Percentiles rank a stretch among this genome's conserved stretches.
Evolutionary conservation across 2,329 filamentous ascomycete genomes (phyloP).

Genomic region (Scedosporium aurantiacum): DNA sequence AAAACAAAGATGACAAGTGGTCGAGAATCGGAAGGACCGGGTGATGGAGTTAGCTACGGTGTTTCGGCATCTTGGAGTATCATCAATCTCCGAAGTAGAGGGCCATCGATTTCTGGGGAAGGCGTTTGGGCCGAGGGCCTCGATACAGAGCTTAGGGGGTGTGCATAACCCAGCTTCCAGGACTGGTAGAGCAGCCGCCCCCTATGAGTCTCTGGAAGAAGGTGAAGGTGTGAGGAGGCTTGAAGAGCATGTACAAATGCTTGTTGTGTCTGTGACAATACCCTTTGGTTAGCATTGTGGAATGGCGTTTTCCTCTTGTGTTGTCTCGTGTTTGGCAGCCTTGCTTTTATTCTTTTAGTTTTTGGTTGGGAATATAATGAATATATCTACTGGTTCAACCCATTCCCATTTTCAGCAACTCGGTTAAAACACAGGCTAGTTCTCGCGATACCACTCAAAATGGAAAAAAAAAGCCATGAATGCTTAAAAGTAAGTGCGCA

Average conservation of each 20-base stretch:
- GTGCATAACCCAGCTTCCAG: no score
- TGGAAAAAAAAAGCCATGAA: background rate
- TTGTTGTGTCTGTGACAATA: background rate
- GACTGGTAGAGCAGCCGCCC: no score
- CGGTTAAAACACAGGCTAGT: background rate
- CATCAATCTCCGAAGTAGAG: no score
- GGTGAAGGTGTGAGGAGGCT: background rate
- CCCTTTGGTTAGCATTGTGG: background rate
- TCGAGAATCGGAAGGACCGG: background rate
- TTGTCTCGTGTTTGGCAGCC: background rate
- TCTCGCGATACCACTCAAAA: background rate
- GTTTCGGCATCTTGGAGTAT: no score
- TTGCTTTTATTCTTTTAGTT: background rate
- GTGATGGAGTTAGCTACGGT: no score
- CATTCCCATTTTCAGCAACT: background rate
- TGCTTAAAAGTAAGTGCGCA: background rate
- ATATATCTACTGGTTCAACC: background rate
- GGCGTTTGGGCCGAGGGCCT: no score
- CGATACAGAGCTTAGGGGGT: no score
- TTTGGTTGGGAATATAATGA: background rate
- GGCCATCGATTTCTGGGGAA: no score
- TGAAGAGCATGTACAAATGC: background rate
- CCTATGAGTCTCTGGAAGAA: background rate
- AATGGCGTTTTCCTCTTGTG: background rate
- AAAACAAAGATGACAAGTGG: background rate